These are phyloP conservation scores for Phytophthora litchii DNA, from an alignment of 352 stramenopile genomes.

Conservation along the genomic window DNA sequence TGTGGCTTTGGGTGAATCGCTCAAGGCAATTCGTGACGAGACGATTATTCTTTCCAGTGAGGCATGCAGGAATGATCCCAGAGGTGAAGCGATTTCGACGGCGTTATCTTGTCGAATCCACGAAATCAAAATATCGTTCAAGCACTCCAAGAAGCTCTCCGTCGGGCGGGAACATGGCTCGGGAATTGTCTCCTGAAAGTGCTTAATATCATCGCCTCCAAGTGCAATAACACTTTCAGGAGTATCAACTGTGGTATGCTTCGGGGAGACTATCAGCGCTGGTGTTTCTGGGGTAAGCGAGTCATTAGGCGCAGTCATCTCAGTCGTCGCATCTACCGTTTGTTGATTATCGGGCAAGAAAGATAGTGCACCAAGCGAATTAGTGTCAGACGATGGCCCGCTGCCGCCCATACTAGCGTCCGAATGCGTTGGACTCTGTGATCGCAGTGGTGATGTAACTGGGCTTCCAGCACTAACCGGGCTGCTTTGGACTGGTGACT, in stretches of 20 bases:
- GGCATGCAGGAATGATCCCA: constrained; percentile 67
- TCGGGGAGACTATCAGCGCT: constrained; percentile 23
- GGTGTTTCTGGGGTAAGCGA: constrained; percentile 19
- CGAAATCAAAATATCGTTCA: constrained; percentile 86
- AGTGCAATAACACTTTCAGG: constrained; percentile 63
- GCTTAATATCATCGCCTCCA: constrained; percentile 77
- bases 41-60: constrained; percentile 80
- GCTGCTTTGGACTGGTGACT: constrained; percentile 43
- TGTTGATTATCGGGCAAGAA: constrained; percentile 76
- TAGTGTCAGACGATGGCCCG: constrained; percentile 65
- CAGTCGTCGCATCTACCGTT: constrained; percentile 35
- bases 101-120: constrained; percentile 84
- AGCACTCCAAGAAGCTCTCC: constrained; percentile 76
- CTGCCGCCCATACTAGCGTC: constrained; percentile 57
- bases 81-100: constrained; percentile 57
- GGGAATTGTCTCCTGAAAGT: constrained; percentile 75
- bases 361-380: constrained; percentile 74
- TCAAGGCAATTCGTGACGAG: constrained; percentile 75
- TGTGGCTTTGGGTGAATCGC: constrained; percentile 62
- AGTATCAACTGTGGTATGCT: constrained; percentile 40
- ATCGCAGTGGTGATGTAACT: constrained; percentile 56
- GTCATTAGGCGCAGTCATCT: constrained; percentile 33
- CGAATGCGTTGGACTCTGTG: constrained; percentile 72
- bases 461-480: constrained; percentile 57
- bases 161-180: constrained; percentile 64